Conservation (phyloP, 495 filamentous ascomycete species). For the Neurospora sp. region DNA sequence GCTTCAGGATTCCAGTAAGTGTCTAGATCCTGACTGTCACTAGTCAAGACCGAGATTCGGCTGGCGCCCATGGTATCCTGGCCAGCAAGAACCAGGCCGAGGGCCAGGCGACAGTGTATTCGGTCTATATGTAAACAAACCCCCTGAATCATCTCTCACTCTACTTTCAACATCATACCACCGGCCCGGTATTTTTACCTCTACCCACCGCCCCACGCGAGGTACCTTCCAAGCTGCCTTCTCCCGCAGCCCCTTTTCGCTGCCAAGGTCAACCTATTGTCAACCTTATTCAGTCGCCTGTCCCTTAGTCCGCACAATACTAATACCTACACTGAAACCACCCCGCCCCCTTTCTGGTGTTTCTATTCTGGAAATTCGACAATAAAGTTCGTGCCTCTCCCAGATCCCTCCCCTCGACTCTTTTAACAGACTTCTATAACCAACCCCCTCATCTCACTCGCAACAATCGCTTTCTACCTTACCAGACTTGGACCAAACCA, state of each 20-base stretch:
- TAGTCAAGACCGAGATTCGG: not conserved
- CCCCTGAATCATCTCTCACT: not conserved
- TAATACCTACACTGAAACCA: not conserved
- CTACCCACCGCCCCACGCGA: not conserved
- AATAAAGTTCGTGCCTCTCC: not conserved
- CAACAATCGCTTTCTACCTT: not conserved
- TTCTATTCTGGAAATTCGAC: not conserved
- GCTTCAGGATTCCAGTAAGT: not conserved
- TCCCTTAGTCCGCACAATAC: not conserved
- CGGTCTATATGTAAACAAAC: not conserved
- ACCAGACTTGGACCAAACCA: not conserved
- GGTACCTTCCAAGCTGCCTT: not conserved
- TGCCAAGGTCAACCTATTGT: not conserved
- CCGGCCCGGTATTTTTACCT: not conserved
- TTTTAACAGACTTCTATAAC: not conserved
- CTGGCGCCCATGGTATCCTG: not conserved
- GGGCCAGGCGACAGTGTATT: not conserved
- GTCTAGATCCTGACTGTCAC: not conserved
- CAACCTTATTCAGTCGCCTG: not conserved
- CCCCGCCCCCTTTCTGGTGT: not conserved
- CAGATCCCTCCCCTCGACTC: not conserved
- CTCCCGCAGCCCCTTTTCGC: not conserved
- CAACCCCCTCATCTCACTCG: not conserved
- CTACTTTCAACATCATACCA: not conserved
- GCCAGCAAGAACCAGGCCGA: not conserved